These are phyloP conservation scores for Clarireedia hainanense DNA, from an alignment of 2,329 filamentous ascomycete species.

Conservation along the genomic window DNA sequence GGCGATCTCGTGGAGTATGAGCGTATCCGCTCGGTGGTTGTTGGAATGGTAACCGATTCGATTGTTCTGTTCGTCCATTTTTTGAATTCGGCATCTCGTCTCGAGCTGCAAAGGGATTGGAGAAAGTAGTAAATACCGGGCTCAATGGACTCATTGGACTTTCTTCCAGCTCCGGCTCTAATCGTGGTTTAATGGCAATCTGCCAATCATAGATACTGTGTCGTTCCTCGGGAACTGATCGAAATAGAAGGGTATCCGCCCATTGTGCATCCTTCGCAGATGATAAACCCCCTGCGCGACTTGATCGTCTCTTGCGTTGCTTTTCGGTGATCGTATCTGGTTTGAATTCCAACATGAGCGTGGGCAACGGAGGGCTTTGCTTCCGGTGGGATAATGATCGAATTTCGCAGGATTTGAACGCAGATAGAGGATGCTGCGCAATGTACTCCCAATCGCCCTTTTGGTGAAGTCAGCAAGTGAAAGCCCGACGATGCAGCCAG, in stretches of 20 bases:
- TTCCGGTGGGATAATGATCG: slow-evolving; percentile 54
- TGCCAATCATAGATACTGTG: slow-evolving; percentile 52
- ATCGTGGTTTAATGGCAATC: slow-evolving; percentile 32
- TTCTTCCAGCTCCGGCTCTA: slow-evolving; percentile 22
- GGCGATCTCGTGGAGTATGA: slow-evolving; percentile 31
- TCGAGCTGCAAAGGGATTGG: slow-evolving; percentile 25
- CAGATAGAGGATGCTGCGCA: slow-evolving; percentile 25
- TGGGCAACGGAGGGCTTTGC: slow-evolving; percentile 50
- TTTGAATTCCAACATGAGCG: slow-evolving; percentile 47
- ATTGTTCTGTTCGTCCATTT: slow-evolving; percentile 28
- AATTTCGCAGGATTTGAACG: slow-evolving; percentile 32
- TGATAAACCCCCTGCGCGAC: slow-evolving; percentile 48
- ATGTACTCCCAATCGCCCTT: slow-evolving; percentile 30
- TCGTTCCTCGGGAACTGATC: slow-evolving; percentile 44
- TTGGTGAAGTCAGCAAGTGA: neutral
- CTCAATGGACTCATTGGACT: slow-evolving; percentile 21
- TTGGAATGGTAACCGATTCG: slow-evolving; percentile 42
- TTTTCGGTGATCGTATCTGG: slow-evolving; percentile 47
- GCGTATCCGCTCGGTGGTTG: slow-evolving; percentile 37
- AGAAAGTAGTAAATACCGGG: slow-evolving; percentile 24
- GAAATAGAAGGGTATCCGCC: slow-evolving; percentile 45
- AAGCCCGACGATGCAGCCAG: no score
- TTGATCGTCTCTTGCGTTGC: slow-evolving; percentile 56
- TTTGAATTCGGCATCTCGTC: slow-evolving; percentile 14
- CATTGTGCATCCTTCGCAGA: slow-evolving; percentile 22